Conservation (phyloP, 176 grass and related monocot genomes). For the Eragrostis nindensis region DNA sequence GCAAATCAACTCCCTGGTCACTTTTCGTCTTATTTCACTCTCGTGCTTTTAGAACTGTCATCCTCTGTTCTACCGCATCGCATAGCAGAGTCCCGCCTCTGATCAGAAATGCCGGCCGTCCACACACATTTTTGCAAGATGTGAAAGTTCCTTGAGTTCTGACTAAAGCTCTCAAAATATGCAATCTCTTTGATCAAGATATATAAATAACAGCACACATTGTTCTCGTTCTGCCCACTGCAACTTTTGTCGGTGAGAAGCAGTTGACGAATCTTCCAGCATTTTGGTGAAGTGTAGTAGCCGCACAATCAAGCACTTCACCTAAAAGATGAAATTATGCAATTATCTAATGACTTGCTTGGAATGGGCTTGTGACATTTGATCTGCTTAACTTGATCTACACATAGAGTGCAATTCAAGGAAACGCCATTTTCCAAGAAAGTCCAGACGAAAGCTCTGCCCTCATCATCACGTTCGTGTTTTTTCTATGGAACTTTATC, state of each 20-base stretch:
- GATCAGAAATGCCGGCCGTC: no score
- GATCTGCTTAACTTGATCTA: constrained; percentile 12
- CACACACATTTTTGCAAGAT: background rate
- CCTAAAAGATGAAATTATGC: background rate
- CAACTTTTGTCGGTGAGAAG: background rate
- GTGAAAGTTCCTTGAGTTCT: background rate
- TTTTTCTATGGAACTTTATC: no score
- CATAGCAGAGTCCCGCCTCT: no score
- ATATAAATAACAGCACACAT: background rate
- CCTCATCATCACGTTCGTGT: no score
- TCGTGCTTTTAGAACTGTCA: no score
- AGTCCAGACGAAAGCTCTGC: background rate
- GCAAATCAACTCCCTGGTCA: no score
- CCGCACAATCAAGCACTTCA: background rate
- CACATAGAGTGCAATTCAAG: constrained; percentile 27
- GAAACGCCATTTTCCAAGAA: constrained; percentile 27
- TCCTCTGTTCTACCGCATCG: no score
- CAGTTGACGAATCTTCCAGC: background rate
- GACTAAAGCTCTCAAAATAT: background rate
- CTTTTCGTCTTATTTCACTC: no score
- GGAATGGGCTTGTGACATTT: background rate
- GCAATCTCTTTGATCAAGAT: background rate
- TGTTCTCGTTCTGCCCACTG: background rate
- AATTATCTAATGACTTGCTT: background rate
- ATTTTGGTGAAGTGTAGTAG: constrained; percentile 28